phyloP scores from a whole-genome alignment of 1,284 basidiomycete genomes.

The Tremellales sp. region DNA sequence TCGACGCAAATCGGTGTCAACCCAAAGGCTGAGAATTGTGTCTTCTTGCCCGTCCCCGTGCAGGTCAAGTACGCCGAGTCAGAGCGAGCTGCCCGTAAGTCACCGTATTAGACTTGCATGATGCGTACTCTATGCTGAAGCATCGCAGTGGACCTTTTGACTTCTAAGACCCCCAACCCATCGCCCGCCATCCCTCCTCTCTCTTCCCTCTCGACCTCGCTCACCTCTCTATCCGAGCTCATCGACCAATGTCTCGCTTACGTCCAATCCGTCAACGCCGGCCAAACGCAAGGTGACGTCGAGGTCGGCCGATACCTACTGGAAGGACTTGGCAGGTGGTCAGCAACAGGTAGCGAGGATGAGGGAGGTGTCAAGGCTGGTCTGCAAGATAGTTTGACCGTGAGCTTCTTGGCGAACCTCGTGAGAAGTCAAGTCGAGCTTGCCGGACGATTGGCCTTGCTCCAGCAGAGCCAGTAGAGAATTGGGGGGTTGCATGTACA shows the following conservation, averaged over 20 bases:
- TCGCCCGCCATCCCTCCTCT: constrained; percentile 40
- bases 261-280: constrained; percentile 75
- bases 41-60: constrained; percentile 82
- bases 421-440: constrained; percentile 93
- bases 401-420: constrained; percentile 91
- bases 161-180: constrained; percentile 45
- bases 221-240: constrained; percentile 49
- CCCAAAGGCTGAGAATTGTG: constrained; percentile 85
- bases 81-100: constrained; percentile 79
- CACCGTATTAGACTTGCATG: not conserved
- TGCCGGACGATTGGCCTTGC: constrained; percentile 79
- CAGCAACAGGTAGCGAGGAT: constrained; percentile 58
- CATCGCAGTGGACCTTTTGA: constrained; percentile 67
- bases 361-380: constrained; percentile 47
- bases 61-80: constrained; percentile 74
- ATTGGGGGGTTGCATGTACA: too few species aligned
- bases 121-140: not conserved
- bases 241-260: constrained; percentile 68
- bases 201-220: constrained; percentile 39
- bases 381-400: constrained; percentile 80
- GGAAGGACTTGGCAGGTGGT: constrained; percentile 69
- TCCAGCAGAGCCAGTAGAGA: too few species aligned
- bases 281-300: constrained; percentile 74
- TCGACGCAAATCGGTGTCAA: constrained; percentile 63
- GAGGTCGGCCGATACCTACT: constrained; percentile 88